phyloP scores from a whole-genome alignment of 495 filamentous ascomycete species.

The Hypomontagnella monticulosa region DNA sequence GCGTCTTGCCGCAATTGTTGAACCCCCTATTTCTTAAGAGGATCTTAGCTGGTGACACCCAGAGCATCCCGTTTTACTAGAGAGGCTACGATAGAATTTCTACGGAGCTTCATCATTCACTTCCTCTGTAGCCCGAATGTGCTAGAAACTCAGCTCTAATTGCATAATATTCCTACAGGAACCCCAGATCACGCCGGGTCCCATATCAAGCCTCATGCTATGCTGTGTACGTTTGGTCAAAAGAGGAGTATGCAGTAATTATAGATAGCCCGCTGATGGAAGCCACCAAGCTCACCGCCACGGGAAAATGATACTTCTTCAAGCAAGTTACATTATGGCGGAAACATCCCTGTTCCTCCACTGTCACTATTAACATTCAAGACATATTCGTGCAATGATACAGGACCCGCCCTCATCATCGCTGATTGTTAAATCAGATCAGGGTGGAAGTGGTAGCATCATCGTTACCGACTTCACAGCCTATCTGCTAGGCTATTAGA shows the following conservation, averaged over 20 bases:
- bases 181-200: conserved; percentile 4
- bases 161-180: conserved; percentile 4
- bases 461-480: conserved; percentile 24
- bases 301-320: conserved; percentile 25
- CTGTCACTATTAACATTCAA: conserved; percentile 26
- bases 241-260: background rate
- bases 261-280: conserved; percentile 8
- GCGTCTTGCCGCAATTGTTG: background rate
- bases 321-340: conserved; percentile 27
- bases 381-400: conserved; percentile 25
- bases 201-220: background rate
- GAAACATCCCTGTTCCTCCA: conserved; percentile 26
- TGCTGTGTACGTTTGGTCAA: background rate
- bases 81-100: background rate
- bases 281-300: conserved; percentile 30
- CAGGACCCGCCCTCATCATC: conserved; percentile 5
- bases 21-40: conserved; percentile 1
- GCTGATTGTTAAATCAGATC: conserved; percentile 24
- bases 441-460: conserved; percentile 21
- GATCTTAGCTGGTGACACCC: background rate
- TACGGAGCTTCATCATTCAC: too few species aligned
- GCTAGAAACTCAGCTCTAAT: background rate
- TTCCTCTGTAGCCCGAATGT: too few species aligned
- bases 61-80: background rate
- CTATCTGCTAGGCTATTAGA: conserved; percentile 23